Conservation (phyloP, 2,329 filamentous ascomycete species). For the Coniochaeta prunicola region DNA sequence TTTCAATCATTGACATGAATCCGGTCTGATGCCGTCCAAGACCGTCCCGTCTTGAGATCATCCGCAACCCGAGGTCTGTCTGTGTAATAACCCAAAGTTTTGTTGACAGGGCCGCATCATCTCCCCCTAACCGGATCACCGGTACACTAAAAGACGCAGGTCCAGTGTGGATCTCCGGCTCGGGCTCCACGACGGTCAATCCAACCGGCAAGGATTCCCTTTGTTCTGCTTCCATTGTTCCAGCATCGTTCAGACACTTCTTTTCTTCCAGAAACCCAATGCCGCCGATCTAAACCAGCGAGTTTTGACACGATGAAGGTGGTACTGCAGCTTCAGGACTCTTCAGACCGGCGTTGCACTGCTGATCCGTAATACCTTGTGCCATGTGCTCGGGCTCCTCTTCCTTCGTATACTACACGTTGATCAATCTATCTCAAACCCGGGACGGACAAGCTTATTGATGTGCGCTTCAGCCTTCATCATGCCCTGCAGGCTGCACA, state of each 20-base stretch:
- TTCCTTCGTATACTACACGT: neutral
- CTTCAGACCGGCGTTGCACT: neutral
- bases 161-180: neutral
- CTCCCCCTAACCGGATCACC: neutral
- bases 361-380: neutral
- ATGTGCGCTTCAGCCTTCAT: neutral
- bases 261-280: neutral
- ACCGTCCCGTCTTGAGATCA: neutral
- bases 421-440: constrained; percentile 2
- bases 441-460: neutral
- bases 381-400: neutral
- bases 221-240: neutral
- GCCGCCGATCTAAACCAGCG: neutral
- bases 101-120: neutral
- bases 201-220: neutral
- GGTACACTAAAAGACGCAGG: neutral
- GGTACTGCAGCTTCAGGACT: neutral
- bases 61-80: too few relatives aligned
- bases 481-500: neutral
- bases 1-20: too few relatives aligned
- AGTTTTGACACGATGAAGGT: neutral
- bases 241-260: neutral
- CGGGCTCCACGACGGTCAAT: neutral
- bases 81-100: too few relatives aligned
- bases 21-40: neutral